These are phyloP conservation scores for Coccomyxa sp. DNA, from an alignment of 139 green algal species.

Conservation along the genomic window DNA sequence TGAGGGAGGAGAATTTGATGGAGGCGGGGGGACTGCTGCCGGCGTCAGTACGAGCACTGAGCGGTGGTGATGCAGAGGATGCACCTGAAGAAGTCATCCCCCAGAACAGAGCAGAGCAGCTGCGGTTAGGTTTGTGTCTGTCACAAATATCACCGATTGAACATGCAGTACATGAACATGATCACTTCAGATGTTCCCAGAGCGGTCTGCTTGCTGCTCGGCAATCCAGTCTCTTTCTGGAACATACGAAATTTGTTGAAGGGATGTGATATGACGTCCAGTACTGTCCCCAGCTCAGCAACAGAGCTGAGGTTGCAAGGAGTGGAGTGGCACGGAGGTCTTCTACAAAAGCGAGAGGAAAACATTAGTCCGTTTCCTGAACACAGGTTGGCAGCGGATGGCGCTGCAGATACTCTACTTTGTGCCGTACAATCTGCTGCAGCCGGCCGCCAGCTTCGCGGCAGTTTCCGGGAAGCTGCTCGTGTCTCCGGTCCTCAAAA, in stretches of 20 bases:
- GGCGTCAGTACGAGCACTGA: neutral
- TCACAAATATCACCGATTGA: neutral
- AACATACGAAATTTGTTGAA: no score
- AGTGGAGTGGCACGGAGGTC: no score
- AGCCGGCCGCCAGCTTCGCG: conserved; percentile 42
- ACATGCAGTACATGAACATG: neutral
- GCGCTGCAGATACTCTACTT: conserved; percentile 91
- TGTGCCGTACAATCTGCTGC: conserved; percentile 61
- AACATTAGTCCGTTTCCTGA: no score
- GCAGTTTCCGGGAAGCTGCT: conserved; percentile 70
- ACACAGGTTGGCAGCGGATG: conserved; percentile 83
- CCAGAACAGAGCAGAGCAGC: neutral
- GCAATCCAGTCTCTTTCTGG: no score
- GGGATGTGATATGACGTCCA: no score
- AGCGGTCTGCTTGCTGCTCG: no score
- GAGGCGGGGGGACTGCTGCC: conserved; percentile 4
- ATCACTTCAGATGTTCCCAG: no score
- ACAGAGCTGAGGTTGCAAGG: no score
- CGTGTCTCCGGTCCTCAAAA: conserved; percentile 83
- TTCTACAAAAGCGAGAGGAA: no score
- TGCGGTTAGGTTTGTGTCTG: neutral
- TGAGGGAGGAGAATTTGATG: neutral
- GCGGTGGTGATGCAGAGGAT: neutral
- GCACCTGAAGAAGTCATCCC: neutral
- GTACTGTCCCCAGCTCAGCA: no score